A percentile compares a stretch with the other conserved stretches of the same genome.
These are phyloP conservation scores for Lizonia empirigonia DNA, from an alignment of 2,329 filamentous ascomycete species.

Conservation along the genomic window DNA sequence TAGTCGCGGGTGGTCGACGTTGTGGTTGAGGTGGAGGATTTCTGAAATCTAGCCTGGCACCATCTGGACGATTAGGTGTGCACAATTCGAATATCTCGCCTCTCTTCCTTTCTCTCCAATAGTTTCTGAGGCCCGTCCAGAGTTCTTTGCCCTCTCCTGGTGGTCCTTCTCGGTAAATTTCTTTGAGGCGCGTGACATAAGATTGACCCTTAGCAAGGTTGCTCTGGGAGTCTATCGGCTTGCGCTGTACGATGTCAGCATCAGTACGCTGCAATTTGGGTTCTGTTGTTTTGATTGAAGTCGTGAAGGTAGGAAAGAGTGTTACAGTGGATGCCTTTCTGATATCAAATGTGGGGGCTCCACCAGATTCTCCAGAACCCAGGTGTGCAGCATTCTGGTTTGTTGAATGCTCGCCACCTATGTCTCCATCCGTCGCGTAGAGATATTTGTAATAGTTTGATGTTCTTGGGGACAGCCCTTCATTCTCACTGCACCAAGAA, in stretches of 20 bases:
- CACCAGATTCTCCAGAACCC: neutral
- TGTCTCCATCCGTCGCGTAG: neutral
- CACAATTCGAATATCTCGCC: neutral
- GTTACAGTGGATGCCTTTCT: neutral
- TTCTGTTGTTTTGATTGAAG: neutral
- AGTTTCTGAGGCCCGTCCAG: constrained; percentile 24
- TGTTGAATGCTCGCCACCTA: neutral
- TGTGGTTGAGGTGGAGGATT: neutral
- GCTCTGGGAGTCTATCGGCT: neutral
- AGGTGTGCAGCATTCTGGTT: neutral
- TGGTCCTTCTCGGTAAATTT: constrained; percentile 31
- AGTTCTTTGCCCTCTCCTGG: constrained; percentile 36
- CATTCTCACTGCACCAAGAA: neutral
- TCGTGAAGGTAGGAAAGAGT: neutral
- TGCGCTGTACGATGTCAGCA: neutral
- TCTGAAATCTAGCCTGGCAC: neutral
- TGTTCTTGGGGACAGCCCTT: constrained; percentile 1
- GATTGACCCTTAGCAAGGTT: neutral
- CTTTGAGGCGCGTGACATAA: constrained; percentile 13
- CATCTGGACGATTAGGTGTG: neutral
- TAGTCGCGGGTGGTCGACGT: neutral
- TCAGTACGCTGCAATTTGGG: neutral
- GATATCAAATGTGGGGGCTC: neutral
- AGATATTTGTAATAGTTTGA: constrained; percentile 1
- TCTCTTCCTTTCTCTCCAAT: constrained; percentile 14